Evolutionary conservation across 2,329 filamentous ascomycete genomes (phyloP).

Genomic region (Paracorniculantispora psalliotae): DNA sequence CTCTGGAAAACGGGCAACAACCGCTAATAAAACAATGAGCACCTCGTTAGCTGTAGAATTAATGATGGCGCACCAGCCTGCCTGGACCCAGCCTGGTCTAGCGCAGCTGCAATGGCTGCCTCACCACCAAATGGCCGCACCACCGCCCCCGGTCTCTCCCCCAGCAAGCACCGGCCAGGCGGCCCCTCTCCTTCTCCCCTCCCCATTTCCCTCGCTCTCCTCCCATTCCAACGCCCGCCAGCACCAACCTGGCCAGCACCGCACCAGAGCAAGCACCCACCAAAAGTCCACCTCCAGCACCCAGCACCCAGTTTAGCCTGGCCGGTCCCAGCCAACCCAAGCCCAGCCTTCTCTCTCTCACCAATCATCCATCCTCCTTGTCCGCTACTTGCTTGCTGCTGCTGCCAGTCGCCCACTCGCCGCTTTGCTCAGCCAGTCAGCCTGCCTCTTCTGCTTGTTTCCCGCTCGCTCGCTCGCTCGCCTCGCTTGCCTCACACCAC

Average conservation of each 20-base stretch:
- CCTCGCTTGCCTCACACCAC: background rate
- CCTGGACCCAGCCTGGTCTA: background rate
- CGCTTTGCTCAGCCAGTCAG: background rate
- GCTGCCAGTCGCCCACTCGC: background rate
- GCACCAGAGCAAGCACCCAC: too few species aligned
- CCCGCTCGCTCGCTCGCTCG: slow-evolving; percentile 1
- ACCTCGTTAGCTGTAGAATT: too few species aligned
- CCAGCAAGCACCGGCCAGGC: slow-evolving; percentile 1
- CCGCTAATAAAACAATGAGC: too few species aligned
- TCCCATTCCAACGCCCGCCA: slow-evolving; percentile 3
- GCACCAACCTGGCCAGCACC: background rate
- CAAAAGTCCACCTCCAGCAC: background rate
- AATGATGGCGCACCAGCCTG: background rate
- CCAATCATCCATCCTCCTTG: slow-evolving; percentile 3
- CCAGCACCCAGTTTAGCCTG: background rate
- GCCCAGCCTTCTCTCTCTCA: background rate
- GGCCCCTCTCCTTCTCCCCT: background rate
- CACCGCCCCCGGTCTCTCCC: background rate
- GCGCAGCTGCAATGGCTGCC: background rate
- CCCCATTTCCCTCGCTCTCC: background rate
- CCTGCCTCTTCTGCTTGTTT: background rate
- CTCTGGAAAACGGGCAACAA: too few species aligned
- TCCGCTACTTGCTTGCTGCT: background rate
- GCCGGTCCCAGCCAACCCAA: background rate
- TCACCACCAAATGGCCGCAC: background rate